These are phyloP conservation scores for Coemansia sp. DNA, from an alignment of 192 early-diverging fungal species.

Conservation along the genomic window DNA sequence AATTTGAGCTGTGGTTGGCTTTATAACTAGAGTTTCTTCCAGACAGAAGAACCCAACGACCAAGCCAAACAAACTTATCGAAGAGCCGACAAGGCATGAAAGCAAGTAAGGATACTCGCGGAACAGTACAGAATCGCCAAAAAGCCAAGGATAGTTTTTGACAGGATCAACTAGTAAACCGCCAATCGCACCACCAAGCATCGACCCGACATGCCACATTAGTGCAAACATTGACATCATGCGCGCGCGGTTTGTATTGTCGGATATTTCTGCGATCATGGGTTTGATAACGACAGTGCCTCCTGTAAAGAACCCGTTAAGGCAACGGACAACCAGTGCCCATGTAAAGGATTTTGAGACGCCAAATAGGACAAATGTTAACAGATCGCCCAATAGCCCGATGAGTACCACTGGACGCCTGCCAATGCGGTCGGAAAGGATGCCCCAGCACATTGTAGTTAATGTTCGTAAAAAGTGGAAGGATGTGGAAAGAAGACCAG, in stretches of 20 bases:
- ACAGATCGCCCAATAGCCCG: slow-evolving; percentile 71
- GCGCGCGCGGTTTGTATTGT: slow-evolving; percentile 68
- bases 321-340: slow-evolving; percentile 60
- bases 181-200: slow-evolving; percentile 68
- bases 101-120: slow-evolving; percentile 74
- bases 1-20: background rate
- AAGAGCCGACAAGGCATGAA: slow-evolving; percentile 68
- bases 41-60: slow-evolving; percentile 62
- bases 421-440: slow-evolving; percentile 79
- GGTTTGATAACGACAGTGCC: slow-evolving; percentile 77
- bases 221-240: slow-evolving; percentile 74
- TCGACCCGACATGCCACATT: slow-evolving; percentile 61
- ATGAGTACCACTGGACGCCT: slow-evolving; percentile 74
- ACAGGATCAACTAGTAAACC: slow-evolving; percentile 75
- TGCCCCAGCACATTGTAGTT: slow-evolving; percentile 55
- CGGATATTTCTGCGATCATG: slow-evolving; percentile 80
- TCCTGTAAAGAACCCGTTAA: slow-evolving; percentile 70
- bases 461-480: slow-evolving; percentile 44
- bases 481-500: too few species aligned
- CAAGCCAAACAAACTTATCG: slow-evolving; percentile 63
- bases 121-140: slow-evolving; percentile 60
- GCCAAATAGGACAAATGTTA: slow-evolving; percentile 70
- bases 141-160: slow-evolving; percentile 59
- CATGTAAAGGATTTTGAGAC: slow-evolving; percentile 57
- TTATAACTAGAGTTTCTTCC: slow-evolving; percentile 54